Evolutionary conservation across 306 rosid genomes (phyloP).

Genomic region (Prunus padus): DNA sequence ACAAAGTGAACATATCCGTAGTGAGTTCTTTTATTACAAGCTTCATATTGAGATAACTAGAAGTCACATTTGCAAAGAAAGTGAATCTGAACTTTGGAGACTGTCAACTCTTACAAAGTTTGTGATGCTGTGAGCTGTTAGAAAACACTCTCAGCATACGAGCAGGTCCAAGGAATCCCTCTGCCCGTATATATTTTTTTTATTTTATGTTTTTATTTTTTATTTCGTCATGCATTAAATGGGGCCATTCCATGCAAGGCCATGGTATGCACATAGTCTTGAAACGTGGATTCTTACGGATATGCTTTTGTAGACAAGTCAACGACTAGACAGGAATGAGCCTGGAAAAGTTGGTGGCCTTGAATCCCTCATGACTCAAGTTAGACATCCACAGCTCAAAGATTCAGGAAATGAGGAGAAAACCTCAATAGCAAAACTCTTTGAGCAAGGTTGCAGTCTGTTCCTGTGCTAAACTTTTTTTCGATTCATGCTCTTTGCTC

Average conservation of each 20-base stretch:
- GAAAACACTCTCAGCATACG: background rate
- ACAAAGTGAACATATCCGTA: background rate
- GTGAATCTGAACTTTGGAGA: background rate
- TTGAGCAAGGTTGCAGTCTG: conserved; percentile 80
- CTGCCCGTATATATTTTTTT: background rate
- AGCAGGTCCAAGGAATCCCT: background rate
- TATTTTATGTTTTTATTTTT: too few species aligned
- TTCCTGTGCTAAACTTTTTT: conserved; percentile 17
- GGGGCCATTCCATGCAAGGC: background rate
- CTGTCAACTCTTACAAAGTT: background rate
- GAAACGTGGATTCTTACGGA: conserved; percentile 14
- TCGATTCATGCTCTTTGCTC: conserved; percentile 19
- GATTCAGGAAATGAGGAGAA: conserved; percentile 77
- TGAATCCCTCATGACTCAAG: conserved; percentile 68
- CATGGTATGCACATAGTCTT: conserved; percentile 12
- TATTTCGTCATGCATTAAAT: background rate
- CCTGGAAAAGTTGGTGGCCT: conserved; percentile 51
- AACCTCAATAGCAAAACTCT: conserved; percentile 92
- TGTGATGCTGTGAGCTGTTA: background rate
- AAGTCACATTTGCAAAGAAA: background rate
- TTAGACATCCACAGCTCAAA: conserved; percentile 53
- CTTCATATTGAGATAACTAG: background rate
- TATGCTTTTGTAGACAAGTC: conserved; percentile 59
- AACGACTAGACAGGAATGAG: conserved; percentile 49
- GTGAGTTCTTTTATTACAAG: background rate